Evolutionary conservation across 805 yeast species (phyloP), one percentile per base, ranked within the genome.

Genomic region (Clavispora asparagi): DNA sequence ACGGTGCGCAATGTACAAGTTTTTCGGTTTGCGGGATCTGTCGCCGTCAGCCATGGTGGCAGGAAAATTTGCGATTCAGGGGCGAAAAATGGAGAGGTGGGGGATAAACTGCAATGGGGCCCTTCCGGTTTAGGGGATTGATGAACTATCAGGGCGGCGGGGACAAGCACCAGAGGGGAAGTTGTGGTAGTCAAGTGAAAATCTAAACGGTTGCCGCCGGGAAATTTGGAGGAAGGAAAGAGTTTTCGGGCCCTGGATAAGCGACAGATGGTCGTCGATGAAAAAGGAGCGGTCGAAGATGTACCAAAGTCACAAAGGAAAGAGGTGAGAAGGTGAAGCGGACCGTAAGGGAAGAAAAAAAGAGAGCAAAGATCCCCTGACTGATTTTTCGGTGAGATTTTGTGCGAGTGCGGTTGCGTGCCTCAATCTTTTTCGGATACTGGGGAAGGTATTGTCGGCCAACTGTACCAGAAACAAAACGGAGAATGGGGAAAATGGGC

Each of bases 1-100:
- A 60, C 98, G 80, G 60, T 94, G 98, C n/a, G 98, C 98, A 53
- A 92, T 90, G 68, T 90, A 95, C 49, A 94, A 60, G 55, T 67
- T 70, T 43, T 61, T 64, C 2, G 70, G 67, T 47, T 64, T 65
- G 53, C 62, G 63, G 16, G 52, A 37, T 17, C 46, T 26, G 13
- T 46, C 49, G 28, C 33, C 44, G 26, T 51, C 45, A 10, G 58
- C 51, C 58, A 33, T 33, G 6, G 37, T 16, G 37, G 25, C 37
- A n/a, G 25, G 11, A 14, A 14, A 14, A n/a, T 31, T 14, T 3
- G 19, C 6, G 9, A 12, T 16, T 33, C 37, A 33, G 37, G 25
- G 37, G 37, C 13, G 8, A 31, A 5, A 13, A 16, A 17, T 7
- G 8, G 41, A 30, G 38, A 31, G 19, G 31, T 40, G 48, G 40